phyloP scores from a whole-genome alignment of 2,329 filamentous ascomycete species.

The Furcasterigmium sp. region DNA sequence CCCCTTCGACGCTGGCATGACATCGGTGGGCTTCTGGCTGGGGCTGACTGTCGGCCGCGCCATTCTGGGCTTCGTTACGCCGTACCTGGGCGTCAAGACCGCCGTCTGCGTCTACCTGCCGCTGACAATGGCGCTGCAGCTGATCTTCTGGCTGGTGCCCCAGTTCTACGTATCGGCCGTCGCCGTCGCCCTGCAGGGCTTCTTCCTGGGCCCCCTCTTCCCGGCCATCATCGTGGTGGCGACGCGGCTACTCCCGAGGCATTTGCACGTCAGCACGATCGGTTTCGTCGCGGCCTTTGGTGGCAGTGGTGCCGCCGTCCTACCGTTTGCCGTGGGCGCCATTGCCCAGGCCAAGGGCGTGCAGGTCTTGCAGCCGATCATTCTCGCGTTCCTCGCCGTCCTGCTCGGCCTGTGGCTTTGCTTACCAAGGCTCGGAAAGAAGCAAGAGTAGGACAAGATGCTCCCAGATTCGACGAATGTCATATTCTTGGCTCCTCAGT shows the following conservation, averaged over 20 bases:
- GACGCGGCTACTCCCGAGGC: constrained; percentile 62
- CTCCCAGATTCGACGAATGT: too few species aligned
- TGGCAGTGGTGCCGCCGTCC: constrained; percentile 62
- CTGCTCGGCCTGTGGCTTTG: constrained; percentile 41
- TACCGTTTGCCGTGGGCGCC: constrained; percentile 62
- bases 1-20: constrained; percentile 68
- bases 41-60: constrained; percentile 73
- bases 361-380: constrained; percentile 49
- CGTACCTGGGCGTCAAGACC: constrained; percentile 63
- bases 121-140: constrained; percentile 57
- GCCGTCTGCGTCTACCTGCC: constrained; percentile 60
- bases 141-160: constrained; percentile 79
- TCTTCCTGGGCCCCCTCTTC: constrained; percentile 76
- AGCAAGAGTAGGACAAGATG: constrained; percentile 19
- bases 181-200: constrained; percentile 66
- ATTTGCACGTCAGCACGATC: constrained; percentile 70
- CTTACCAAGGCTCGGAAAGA: constrained; percentile 35
- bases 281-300: constrained; percentile 76
- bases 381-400: constrained; percentile 41
- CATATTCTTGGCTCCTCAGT: too few species aligned
- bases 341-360: constrained; percentile 55
- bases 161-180: constrained; percentile 71
- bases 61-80: constrained; percentile 70
- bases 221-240: constrained; percentile 66
- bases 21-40: constrained; percentile 78